A percentile compares a stretch with the other conserved stretches of the same genome.
These are phyloP conservation scores for Acanthamoeba castellanii DNA, from an alignment of 208 protist species.

Conservation along the genomic window DNA sequence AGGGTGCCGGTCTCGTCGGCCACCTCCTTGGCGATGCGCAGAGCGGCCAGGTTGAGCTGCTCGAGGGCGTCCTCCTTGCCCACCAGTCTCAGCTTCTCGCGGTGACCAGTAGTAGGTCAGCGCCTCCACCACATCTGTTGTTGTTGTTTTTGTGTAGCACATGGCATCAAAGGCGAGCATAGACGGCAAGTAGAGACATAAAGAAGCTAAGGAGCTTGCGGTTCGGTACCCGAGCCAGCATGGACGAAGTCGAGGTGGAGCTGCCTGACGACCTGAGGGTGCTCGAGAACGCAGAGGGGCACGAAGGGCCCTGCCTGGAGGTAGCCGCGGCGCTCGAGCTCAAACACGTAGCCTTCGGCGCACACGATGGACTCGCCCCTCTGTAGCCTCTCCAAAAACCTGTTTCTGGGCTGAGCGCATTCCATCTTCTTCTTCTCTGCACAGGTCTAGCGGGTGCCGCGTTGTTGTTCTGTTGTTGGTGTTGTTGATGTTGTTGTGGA, in stretches of 20 bases:
- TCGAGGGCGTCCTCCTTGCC: conserved; percentile 68
- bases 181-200: not conserved
- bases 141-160: not conserved
- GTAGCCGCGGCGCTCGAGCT: conserved; percentile 64
- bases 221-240: not conserved
- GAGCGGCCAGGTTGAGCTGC: conserved; percentile 38
- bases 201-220: not conserved
- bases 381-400: conserved; percentile 18
- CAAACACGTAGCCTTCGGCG: conserved; percentile 73
- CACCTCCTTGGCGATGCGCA: conserved; percentile 70
- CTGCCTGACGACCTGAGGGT: conserved; percentile 60
- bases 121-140: conserved; percentile 63
- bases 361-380: not conserved
- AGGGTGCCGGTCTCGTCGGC: conserved; percentile 40
- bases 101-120: conserved; percentile 67
- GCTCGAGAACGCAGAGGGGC: conserved; percentile 46
- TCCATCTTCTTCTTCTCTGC: not conserved
- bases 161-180: not conserved
- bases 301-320: conserved; percentile 70
- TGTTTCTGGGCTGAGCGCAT: not conserved
- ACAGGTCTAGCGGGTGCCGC: too few species aligned
- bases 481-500: too few species aligned
- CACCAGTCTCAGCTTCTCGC: conserved; percentile 66
- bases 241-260: conserved; percentile 67
- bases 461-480: too few species aligned